Conservation (phyloP, 2,329 filamentous ascomycete species). For the Penicillium freii region DNA sequence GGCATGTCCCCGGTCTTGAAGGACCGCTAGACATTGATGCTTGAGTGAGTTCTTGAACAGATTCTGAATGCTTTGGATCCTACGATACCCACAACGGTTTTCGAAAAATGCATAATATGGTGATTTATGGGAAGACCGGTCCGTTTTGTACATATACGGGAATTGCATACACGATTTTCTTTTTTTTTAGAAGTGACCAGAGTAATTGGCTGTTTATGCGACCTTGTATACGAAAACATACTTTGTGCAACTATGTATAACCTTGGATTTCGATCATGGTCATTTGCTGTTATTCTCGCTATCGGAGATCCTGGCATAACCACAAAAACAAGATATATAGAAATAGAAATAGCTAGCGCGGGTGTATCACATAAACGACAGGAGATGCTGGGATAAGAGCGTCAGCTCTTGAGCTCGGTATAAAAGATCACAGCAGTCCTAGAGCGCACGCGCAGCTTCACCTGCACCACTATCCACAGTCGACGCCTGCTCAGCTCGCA, state of each 20-base stretch:
- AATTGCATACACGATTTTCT: constrained; percentile 1
- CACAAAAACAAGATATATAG: background rate
- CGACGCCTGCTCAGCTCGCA: constrained; percentile 52
- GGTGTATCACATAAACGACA: constrained; percentile 6
- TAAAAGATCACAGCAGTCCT: constrained; percentile 7
- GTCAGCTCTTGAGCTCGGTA: background rate
- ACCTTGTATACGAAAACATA: too few relatives aligned
- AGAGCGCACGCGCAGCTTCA: constrained; percentile 58
- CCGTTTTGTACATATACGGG: constrained; percentile 3
- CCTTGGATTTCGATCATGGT: background rate
- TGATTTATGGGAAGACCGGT: background rate
- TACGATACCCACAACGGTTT: constrained; percentile 30
- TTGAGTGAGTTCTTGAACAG: constrained; percentile 36
- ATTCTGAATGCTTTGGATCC: constrained; percentile 39
- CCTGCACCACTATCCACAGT: constrained; percentile 59
- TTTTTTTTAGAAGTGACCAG: background rate
- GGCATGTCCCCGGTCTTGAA: constrained; percentile 65
- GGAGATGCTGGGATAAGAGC: background rate
- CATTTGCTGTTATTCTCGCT: background rate
- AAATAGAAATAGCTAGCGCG: background rate
- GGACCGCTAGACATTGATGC: constrained; percentile 63
- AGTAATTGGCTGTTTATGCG: too few relatives aligned
- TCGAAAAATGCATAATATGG: constrained; percentile 7
- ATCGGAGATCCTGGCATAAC: background rate
- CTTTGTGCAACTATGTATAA: too few relatives aligned